Evolutionary conservation across 768 basidiomycete genomes (phyloP), one percentile per base, ranked within the genome.

Genomic region (Pholiota molesta): DNA sequence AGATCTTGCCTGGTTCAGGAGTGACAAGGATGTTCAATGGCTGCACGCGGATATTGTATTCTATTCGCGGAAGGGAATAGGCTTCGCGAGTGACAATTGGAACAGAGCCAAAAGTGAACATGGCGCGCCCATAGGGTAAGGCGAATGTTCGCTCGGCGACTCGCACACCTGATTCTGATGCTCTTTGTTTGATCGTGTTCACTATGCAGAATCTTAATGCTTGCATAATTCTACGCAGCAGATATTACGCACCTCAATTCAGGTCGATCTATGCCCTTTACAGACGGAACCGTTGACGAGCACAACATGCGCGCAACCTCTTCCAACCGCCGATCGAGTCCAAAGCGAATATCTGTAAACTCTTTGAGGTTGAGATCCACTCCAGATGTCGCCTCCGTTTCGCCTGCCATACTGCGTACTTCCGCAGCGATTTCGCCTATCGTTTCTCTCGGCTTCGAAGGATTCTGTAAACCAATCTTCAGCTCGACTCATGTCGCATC

Each of bases 221-320:
- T 23, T 5, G 7, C 2, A n/a, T 5, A n/a, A 7, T 21, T 28
- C 5, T 53, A 59, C 0, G 28, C 31, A 42, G 28, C 19, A 7
- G n/a, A 8, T 28, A 52, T 11, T 10, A 60, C 49, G 55, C 16
- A 66, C 80, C 86, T 92, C 40, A 89, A 73, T 62, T 93, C 89
- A 52, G 88, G 85, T 39, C 89, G 83, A 55, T 95, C 89, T 42
- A 79, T 59, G 78, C 81, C 72, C 78, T 80, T 84, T 51, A 97
- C 83, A 1, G 86, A 82, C 0, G 90, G 82, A 17, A 91, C 74
- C 2, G 77, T 78, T 1, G 92, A 91, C 0, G 94, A 97, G 65
- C 91, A 93, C 17, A 99, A 74, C 85, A 99, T 92, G 1, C 94
- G 84, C 13, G 90, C 89, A 4, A 97, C 95, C 71, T 99, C 97